Percentiles rank a stretch among this genome's conserved stretches.
phyloP scores from a whole-genome alignment of 257 asterid genomes.

The Marsdenia floribunda region DNA sequence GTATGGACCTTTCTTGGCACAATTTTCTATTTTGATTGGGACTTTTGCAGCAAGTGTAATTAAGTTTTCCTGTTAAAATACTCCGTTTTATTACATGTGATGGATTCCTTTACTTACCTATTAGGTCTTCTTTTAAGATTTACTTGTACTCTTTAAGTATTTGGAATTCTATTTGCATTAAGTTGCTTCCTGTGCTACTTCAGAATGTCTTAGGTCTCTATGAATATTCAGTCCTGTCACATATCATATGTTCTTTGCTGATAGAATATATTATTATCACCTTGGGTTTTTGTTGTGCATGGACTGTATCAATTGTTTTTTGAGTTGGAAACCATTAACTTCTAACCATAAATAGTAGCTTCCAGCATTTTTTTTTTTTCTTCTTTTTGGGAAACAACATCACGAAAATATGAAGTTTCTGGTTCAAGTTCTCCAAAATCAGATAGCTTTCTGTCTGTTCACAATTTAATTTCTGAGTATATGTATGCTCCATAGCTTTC shows the following conservation, averaged over 20 bases:
- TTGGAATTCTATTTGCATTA: not conserved
- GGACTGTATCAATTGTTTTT: not conserved
- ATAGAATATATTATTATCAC: not conserved
- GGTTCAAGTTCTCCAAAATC: not conserved
- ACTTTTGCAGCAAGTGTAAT: not conserved
- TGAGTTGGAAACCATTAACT: not conserved
- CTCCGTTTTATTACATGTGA: not conserved
- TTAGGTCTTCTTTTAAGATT: not conserved
- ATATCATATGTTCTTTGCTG: not conserved
- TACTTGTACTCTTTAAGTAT: not conserved
- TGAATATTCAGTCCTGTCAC: not conserved
- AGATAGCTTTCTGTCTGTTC: not conserved
- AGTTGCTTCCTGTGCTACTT: not conserved
- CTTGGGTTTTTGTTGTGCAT: not conserved
- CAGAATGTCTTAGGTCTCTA: not conserved
- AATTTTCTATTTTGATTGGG: not conserved
- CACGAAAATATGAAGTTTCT: not conserved
- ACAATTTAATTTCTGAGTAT: not conserved
- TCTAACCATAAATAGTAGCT: not conserved
- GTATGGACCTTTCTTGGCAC: conserved; percentile 32
- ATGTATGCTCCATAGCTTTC: not conserved
- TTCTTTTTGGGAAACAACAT: not conserved
- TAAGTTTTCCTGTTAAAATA: not conserved
- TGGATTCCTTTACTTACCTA: not conserved
- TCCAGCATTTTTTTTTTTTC: not conserved